Evolutionary conservation across 129 eudicot genomes (phyloP).

Genomic region (Flaveria ramosissima): DNA sequence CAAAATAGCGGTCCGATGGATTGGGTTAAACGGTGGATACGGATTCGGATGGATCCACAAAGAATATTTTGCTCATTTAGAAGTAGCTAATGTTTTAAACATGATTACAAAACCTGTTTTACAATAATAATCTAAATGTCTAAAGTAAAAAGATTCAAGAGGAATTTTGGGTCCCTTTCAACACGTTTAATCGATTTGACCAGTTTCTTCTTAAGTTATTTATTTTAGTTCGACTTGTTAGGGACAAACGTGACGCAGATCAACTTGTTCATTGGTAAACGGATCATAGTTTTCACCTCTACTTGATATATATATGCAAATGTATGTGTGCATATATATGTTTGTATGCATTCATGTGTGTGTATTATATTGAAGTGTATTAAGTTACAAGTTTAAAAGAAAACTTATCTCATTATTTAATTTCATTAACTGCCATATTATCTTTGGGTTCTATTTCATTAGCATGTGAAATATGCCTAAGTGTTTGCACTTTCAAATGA

Average conservation of each 20-base stretch:
- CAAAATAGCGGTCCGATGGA: not conserved
- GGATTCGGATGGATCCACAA: not conserved
- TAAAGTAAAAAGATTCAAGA: not conserved
- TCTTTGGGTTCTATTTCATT: not conserved
- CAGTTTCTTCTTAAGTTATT: slow-evolving; percentile 6
- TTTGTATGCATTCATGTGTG: not conserved
- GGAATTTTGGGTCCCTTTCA: not conserved
- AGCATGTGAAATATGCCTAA: slow-evolving; percentile 20
- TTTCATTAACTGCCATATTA: slow-evolving; percentile 7
- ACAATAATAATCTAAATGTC: not conserved
- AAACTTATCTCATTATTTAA: not conserved
- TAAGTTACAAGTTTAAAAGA: not conserved
- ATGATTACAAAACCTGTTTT: not conserved
- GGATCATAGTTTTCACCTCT: not conserved
- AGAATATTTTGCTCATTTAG: not conserved
- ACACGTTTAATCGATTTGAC: not conserved
- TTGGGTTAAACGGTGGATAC: not conserved
- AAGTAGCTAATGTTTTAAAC: not conserved
- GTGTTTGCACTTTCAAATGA: slow-evolving; percentile 15
- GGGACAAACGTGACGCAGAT: not conserved
- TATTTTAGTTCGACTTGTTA: not conserved
- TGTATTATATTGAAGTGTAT: not conserved
- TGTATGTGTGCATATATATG: not conserved
- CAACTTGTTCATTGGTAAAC: not conserved
- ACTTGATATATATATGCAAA: slow-evolving; percentile 3